These are phyloP conservation scores for Medicago ruthenica DNA, from an alignment of 306 rosid genomes.

Conservation along the genomic window DNA sequence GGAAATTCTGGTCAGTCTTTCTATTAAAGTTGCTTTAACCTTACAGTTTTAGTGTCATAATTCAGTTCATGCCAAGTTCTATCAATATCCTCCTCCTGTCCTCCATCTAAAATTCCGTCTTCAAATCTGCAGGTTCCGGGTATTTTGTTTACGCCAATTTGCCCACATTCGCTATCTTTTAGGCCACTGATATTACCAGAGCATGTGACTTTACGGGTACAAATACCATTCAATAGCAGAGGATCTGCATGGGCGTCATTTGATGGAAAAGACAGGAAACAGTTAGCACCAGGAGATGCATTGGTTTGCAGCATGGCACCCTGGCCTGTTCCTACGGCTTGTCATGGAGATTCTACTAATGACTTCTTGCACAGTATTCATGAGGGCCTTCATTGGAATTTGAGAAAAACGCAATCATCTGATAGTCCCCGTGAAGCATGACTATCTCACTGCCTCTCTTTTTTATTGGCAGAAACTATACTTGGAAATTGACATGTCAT, in stretches of 20 bases:
- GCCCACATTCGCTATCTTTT: slow-evolving; percentile 90
- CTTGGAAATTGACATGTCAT: slow-evolving; percentile 28
- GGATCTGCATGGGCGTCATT: slow-evolving; percentile 97
- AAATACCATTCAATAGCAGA: slow-evolving; percentile 87
- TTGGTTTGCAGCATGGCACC: slow-evolving; percentile 97
- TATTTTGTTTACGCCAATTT: slow-evolving; percentile 89
- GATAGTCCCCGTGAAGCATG: slow-evolving; percentile 81
- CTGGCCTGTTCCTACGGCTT: slow-evolving; percentile 99
- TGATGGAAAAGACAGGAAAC: slow-evolving; percentile 92
- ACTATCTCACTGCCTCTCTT: slow-evolving; percentile 12
- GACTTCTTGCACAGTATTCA: slow-evolving; percentile 93
- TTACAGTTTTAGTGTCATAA: not conserved
- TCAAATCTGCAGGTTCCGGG: slow-evolving; percentile 84
- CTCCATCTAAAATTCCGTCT: slow-evolving; percentile 26
- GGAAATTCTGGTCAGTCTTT: not conserved
- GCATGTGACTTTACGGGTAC: slow-evolving; percentile 83
- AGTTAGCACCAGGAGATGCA: slow-evolving; percentile 86
- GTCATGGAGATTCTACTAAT: slow-evolving; percentile 77
- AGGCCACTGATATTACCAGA: slow-evolving; percentile 92
- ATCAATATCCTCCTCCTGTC: not conserved
- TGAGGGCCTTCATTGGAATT: slow-evolving; percentile 97
- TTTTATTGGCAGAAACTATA: slow-evolving; percentile 8
- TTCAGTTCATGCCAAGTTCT: slow-evolving; percentile 6
- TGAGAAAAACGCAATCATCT: slow-evolving; percentile 77
- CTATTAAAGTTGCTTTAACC: not conserved